Base-by-base conservation (phyloP, 768 basidiomycete species). In the Tephrocybe sp. region DNA sequence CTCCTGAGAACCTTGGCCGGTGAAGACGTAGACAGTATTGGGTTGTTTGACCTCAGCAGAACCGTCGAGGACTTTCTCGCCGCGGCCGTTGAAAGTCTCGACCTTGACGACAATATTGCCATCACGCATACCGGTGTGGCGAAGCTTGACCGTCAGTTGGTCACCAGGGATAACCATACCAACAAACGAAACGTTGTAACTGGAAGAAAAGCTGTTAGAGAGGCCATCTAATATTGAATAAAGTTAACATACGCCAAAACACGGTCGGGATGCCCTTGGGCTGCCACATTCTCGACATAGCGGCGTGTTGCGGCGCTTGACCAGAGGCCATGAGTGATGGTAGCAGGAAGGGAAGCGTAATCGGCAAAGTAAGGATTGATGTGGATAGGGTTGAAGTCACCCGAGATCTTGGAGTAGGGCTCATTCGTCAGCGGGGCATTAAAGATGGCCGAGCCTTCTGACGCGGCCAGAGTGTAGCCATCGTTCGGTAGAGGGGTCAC, bases 381-480 rank as follows among this genome's bases (percentile, higher is more conserved):
- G 66, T 99, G 97, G 58, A 99, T 99, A 23, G 97, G 97, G 68
- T 99, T 98, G 77, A 92, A 98, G 69, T 99, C 95, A 38, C 95
- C 94, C 0, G 97, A 99, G 41, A 94, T 80, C 67, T 85, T 83
- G 3, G 94, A 97, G 71, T 98, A 99, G 2, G 93, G 88, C 68
- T 95, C 91, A 63, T 99, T 99, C 40, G 91, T 91, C 38, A 89
- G 72, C 21, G 95, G 95, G 3, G 95, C 80, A 39, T 74, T 83
- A 76, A 93, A 95, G 6, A 75, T 67, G 9, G 86, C 84, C 15
- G 78, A 73, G 21, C 76, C 73, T 3, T 79, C 70, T n/a, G 74
- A 64, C 34, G 70, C 82, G 29, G 86, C 83, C 63, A 99, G 75
- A 0, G 86, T 80, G 67, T 99, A 98, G 2, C 94, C 93, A 38